phyloP scores from a whole-genome alignment of 768 basidiomycete species.

The Strobilomyces echinocephalus region DNA sequence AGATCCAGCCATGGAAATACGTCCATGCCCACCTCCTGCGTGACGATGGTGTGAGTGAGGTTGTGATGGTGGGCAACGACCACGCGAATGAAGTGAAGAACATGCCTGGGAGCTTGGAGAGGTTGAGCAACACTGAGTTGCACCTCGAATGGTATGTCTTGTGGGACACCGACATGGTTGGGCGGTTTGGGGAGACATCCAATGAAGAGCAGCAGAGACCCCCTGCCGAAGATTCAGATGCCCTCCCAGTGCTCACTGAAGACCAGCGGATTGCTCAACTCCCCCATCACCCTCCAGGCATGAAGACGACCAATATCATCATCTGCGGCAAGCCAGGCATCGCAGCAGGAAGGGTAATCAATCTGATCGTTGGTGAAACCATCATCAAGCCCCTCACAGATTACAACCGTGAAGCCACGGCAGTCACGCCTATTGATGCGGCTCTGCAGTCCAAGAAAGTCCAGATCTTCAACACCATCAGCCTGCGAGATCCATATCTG shows the following conservation, averaged over 20 bases:
- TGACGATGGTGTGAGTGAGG: not conserved
- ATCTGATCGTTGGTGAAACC: constrained; percentile 17
- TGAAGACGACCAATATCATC: constrained; percentile 33
- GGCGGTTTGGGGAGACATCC: not conserved
- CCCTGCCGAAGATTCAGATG: constrained; percentile 1
- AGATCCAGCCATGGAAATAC: constrained; percentile 9
- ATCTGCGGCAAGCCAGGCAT: constrained; percentile 41
- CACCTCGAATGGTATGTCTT: constrained; percentile 10
- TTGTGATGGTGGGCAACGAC: not conserved
- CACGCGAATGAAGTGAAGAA: not conserved
- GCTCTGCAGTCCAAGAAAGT: constrained; percentile 18
- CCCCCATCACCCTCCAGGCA: constrained; percentile 16
- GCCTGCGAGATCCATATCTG: constrained; percentile 27
- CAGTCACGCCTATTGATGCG: constrained; percentile 21
- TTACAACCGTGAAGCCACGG: constrained; percentile 32
- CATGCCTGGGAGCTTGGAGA: constrained; percentile 20
- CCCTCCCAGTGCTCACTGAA: constrained; percentile 10
- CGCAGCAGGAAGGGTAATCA: constrained; percentile 25
- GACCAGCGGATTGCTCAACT: constrained; percentile 16
- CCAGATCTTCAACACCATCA: constrained; percentile 28
- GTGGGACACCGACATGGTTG: constrained; percentile 9
- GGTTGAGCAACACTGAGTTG: constrained; percentile 9
- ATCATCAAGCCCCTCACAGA: constrained; percentile 22
- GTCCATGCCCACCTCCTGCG: constrained; percentile 11
- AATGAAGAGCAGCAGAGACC: not conserved